Percentiles rank a stretch among this genome's conserved stretches.
phyloP scores from a whole-genome alignment of 371 early-diverging fungal genomes.

The Mortierella sp. region DNA sequence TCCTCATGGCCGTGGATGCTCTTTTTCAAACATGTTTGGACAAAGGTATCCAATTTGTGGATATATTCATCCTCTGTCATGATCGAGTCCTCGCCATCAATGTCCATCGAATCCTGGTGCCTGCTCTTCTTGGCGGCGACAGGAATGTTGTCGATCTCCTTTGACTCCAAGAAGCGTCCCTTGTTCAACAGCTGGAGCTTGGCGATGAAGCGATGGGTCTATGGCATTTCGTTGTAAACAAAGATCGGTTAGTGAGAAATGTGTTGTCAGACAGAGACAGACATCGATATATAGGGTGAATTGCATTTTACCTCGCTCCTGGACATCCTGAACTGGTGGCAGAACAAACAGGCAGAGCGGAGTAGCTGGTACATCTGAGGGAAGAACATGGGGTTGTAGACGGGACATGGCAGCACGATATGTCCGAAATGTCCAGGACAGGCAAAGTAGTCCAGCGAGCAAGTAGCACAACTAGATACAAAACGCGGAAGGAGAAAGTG shows the following conservation, averaged over 20 bases:
- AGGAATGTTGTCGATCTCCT: slow-evolving; percentile 79
- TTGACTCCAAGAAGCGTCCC: slow-evolving; percentile 88
- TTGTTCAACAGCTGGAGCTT: slow-evolving; percentile 82
- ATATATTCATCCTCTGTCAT: slow-evolving; percentile 70
- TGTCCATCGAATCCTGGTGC: slow-evolving; percentile 64
- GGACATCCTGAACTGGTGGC: slow-evolving; percentile 89
- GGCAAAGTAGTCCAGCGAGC: slow-evolving; percentile 82
- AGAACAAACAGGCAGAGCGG: slow-evolving; percentile 91
- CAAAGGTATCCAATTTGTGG: slow-evolving; percentile 60
- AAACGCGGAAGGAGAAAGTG: not conserved
- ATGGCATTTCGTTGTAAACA: not conserved
- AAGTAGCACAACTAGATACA: slow-evolving; percentile 86
- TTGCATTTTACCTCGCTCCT: slow-evolving; percentile 67
- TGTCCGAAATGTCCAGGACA: slow-evolving; percentile 99
- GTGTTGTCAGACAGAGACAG: too few species aligned
- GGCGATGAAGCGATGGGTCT: slow-evolving; percentile 68
- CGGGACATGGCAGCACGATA: slow-evolving; percentile 97
- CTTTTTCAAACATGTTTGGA: slow-evolving; percentile 30
- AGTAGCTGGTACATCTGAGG: slow-evolving; percentile 89
- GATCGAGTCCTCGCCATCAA: slow-evolving; percentile 62
- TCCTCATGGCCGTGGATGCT: slow-evolving; percentile 57
- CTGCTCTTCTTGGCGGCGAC: slow-evolving; percentile 57
- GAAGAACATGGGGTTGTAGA: slow-evolving; percentile 97
- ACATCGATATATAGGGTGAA: not conserved
- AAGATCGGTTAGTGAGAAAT: not conserved